Conservation (phyloP, 1,139 yeast species). For the Yamadazyma blattariae region DNA sequence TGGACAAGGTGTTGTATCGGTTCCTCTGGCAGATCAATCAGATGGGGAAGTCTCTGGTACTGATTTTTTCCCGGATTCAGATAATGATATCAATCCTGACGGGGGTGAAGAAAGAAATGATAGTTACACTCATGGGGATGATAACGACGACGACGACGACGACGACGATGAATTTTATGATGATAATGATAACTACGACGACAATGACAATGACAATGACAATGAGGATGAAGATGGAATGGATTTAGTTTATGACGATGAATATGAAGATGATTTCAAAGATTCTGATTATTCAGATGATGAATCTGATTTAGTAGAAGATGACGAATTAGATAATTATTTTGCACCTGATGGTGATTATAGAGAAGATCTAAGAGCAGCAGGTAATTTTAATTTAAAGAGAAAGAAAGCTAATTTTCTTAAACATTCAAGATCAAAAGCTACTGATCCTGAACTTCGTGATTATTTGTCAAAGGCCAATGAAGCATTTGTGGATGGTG, state of each 20-base stretch:
- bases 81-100: background rate
- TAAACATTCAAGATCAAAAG: slow-evolving; percentile 34
- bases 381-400: slow-evolving; percentile 53
- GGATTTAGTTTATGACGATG: background rate
- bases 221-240: slow-evolving; percentile 1
- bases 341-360: slow-evolving; percentile 20
- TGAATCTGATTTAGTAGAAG: slow-evolving; percentile 32
- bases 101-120: background rate
- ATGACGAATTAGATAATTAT: slow-evolving; percentile 20
- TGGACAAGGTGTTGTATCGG: background rate
- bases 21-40: no score
- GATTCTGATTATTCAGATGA: slow-evolving; percentile 9
- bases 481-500: slow-evolving; percentile 69
- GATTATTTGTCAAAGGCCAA: slow-evolving; percentile 68
- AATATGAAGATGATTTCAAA: slow-evolving; percentile 7
- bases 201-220: background rate
- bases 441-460: slow-evolving; percentile 70
- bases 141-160: slow-evolving; percentile 12
- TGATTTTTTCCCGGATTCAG: slow-evolving; percentile 2
- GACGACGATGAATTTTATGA: slow-evolving; percentile 15
- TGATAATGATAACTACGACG: slow-evolving; percentile 1
- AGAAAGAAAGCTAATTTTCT: slow-evolving; percentile 28
- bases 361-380: slow-evolving; percentile 61
- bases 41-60: background rate
- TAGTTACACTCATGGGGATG: background rate